A percentile compares a stretch with the other conserved stretches of the same genome.
Evolutionary conservation across 1,284 basidiomycete species (phyloP).

Genomic region (Calocybe gambosa): DNA sequence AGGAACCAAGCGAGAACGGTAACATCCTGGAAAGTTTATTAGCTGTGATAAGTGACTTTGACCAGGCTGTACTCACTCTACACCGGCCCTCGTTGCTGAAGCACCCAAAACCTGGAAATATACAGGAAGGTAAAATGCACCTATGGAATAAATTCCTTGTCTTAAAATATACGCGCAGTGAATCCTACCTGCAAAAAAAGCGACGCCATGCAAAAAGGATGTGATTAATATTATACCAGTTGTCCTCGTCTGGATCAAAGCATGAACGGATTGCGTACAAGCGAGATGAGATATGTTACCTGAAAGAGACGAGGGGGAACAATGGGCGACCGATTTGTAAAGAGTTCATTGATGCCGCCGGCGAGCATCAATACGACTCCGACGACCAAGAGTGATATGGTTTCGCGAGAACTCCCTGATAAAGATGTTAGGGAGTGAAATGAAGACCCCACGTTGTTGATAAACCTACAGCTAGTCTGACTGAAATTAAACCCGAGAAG

Average conservation of each 20-base stretch:
- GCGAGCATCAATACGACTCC: constrained; percentile 56
- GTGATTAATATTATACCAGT: constrained; percentile 60
- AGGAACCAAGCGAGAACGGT: constrained; percentile 62
- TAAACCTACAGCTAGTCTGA: constrained; percentile 53
- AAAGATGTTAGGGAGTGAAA: neutral
- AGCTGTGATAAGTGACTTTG: neutral
- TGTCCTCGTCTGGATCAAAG: constrained; percentile 56
- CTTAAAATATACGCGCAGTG: neutral
- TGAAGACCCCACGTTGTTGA: constrained; percentile 15
- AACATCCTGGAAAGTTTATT: constrained; percentile 50
- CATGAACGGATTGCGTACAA: neutral
- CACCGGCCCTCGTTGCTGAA: constrained; percentile 69
- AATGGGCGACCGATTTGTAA: constrained; percentile 73
- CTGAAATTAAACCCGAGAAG: constrained; percentile 81
- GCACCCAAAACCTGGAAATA: constrained; percentile 79
- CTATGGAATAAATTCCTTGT: constrained; percentile 21
- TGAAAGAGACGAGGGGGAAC: constrained; percentile 77
- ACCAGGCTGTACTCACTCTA: constrained; percentile 39
- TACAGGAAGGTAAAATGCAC: constrained; percentile 67
- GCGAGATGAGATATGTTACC: constrained; percentile 26
- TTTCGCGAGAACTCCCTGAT: constrained; percentile 43
- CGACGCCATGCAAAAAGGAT: constrained; percentile 60
- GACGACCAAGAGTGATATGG: constrained; percentile 69
- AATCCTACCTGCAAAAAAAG: constrained; percentile 51
- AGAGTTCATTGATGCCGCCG: constrained; percentile 60